Evolutionary conservation across 2,329 filamentous ascomycete genomes (phyloP).

Genomic region (Botrytis paeoniae): DNA sequence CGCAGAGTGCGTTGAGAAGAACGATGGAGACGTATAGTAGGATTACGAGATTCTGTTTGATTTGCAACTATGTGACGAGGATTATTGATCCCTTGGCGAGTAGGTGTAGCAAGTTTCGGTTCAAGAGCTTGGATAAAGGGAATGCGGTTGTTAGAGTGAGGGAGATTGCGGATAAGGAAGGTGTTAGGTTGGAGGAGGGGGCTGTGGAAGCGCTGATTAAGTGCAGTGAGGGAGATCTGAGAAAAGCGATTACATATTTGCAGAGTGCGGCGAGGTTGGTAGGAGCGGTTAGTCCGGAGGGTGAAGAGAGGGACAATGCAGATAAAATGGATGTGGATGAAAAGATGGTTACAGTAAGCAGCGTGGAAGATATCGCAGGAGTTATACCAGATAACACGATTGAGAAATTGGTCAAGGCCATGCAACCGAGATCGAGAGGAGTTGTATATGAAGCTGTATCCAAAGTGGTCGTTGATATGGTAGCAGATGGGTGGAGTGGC

Average conservation of each 20-base stretch:
- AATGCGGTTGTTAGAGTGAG: conserved; percentile 77
- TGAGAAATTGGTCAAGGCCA: conserved; percentile 65
- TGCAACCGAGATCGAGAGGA: conserved; percentile 66
- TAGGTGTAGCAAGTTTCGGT: conserved; percentile 94
- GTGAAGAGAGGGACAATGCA: conserved; percentile 41
- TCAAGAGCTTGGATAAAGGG: conserved; percentile 88
- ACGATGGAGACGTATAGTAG: conserved; percentile 99
- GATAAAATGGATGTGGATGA: conserved; percentile 48
- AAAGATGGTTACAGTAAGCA: conserved; percentile 70
- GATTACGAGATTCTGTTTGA: conserved; percentile 94
- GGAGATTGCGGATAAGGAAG: conserved; percentile 78
- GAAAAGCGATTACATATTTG: conserved; percentile 93
- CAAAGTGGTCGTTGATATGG: conserved; percentile 80
- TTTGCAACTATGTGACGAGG: conserved; percentile 97
- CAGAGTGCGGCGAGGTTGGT: conserved; percentile 91
- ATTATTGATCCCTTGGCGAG: conserved; percentile 96
- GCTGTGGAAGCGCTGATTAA: conserved; percentile 80
- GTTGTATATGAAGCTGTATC: conserved; percentile 71
- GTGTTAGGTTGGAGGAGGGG: conserved; percentile 71
- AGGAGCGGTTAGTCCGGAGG: conserved; percentile 57
- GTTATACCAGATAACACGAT: conserved; percentile 80
- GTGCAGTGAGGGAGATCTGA: conserved; percentile 88
- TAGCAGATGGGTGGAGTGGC: conserved; percentile 96
- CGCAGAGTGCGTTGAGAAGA: conserved; percentile 83
- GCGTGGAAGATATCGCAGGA: conserved; percentile 91